Conservation (phyloP, 345 rosid species). For the Atalantia buxifolia region DNA sequence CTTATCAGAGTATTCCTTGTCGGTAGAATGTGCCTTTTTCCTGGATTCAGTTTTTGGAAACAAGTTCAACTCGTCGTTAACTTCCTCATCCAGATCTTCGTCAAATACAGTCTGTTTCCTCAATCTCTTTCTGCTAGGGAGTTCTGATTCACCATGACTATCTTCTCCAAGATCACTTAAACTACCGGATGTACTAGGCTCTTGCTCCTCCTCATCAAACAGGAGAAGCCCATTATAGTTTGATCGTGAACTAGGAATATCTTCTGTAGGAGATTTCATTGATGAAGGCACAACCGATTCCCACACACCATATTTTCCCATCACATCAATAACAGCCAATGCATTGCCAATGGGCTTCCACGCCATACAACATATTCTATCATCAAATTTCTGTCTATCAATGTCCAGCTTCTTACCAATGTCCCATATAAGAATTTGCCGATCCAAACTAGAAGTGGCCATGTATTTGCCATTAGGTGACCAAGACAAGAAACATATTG, state of each 20-base stretch:
- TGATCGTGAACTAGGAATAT: constrained; percentile 51
- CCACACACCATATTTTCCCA: constrained; percentile 85
- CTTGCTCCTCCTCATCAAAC: constrained; percentile 69
- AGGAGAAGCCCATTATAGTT: constrained; percentile 67
- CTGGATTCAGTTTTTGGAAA: constrained; percentile 34
- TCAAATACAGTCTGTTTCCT: constrained; percentile 48
- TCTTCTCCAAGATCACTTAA: constrained; percentile 64
- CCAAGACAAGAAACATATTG: constrained; percentile 77
- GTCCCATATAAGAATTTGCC: constrained; percentile 89
- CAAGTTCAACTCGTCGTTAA: constrained; percentile 37
- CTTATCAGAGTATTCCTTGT: constrained; percentile 40
- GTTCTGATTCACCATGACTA: constrained; percentile 58
- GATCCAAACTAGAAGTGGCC: constrained; percentile 87
- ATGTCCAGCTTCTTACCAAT: constrained; percentile 79
- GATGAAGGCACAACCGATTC: constrained; percentile 89
- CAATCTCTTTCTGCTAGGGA: constrained; percentile 59
- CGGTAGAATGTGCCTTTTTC: constrained; percentile 29
- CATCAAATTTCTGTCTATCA: constrained; percentile 79
- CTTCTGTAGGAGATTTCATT: constrained; percentile 82
- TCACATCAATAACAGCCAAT: constrained; percentile 78
- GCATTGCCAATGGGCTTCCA: constrained; percentile 92
- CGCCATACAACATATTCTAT: constrained; percentile 72
- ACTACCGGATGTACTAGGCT: constrained; percentile 53
- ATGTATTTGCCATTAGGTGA: constrained; percentile 94
- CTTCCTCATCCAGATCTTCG: constrained; percentile 47